Evolutionary conservation across 2,329 filamentous ascomycete species (phyloP).

Genomic region (Aotearoamyces nothofagi): DNA sequence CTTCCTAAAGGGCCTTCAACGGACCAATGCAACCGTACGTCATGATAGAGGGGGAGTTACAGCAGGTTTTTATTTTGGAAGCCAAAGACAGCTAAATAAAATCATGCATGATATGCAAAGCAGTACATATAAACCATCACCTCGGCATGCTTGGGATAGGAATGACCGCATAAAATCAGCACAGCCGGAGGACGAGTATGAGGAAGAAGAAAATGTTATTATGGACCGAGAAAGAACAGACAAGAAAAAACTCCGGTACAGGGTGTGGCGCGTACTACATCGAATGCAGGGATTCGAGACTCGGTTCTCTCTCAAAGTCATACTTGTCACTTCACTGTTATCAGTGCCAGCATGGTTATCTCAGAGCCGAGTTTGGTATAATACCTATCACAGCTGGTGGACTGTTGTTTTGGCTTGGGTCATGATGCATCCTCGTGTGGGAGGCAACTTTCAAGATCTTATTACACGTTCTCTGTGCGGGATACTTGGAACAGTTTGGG

Average conservation of each 20-base stretch:
- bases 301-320: slow-evolving; percentile 40
- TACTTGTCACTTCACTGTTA: slow-evolving; percentile 32
- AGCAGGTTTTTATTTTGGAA: slow-evolving; percentile 28
- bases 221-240: slow-evolving; percentile 24
- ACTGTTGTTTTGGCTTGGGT: slow-evolving; percentile 40
- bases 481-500: slow-evolving; percentile 38
- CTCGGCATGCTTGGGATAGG: no score
- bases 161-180: no score
- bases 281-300: slow-evolving; percentile 41
- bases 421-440: slow-evolving; percentile 35
- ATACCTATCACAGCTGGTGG: slow-evolving; percentile 41
- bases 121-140: slow-evolving; percentile 19
- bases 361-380: slow-evolving; percentile 33
- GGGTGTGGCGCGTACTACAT: slow-evolving; percentile 32
- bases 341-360: slow-evolving; percentile 37
- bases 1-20: slow-evolving; percentile 33
- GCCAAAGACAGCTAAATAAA: slow-evolving; percentile 15
- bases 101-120: slow-evolving; percentile 20
- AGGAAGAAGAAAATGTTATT: slow-evolving; percentile 23
- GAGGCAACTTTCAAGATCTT: slow-evolving; percentile 41
- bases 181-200: slow-evolving; percentile 16
- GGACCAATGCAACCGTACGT: slow-evolving; percentile 39
- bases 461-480: slow-evolving; percentile 32
- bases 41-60: slow-evolving; percentile 44
- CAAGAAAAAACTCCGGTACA: slow-evolving; percentile 26